Evolutionary conservation across 2,329 filamentous ascomycete species (phyloP), one percentile per base, ranked within the genome.

Genomic region (Cucurbitaria berberidis): DNA sequence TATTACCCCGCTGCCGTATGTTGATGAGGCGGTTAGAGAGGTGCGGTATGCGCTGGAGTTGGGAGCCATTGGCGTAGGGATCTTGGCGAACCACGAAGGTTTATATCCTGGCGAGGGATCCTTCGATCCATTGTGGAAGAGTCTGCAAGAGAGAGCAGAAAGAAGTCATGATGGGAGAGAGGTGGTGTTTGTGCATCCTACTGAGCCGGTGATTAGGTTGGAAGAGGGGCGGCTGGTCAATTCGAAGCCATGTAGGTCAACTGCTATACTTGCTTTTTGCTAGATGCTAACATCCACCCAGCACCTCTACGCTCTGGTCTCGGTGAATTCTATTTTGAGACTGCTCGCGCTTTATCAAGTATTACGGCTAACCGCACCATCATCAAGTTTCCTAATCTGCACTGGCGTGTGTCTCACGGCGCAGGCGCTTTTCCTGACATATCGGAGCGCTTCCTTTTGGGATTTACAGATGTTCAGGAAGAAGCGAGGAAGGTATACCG

Each of bases 311-410:
- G 71, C 5, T 69, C 70, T 3, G 72, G 72, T 11, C 56, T 74
- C 0, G 72, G 70, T 5, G 72, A 75, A 24, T 74, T 75, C 45
- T 75, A 75, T 55, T 75, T 74, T 42, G 72, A 75, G 45, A 75
- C 70, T 5, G 72, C 72, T 1, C 60, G 72, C 9, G 72, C 72
- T 16, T 63, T 75, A 24, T 73, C 68, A 1, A 69, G 65, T 26
- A 64, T 75, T 13, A 74, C 69, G 0, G 70, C 72, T 5, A 58
- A 57, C 8, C 49, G 54, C 7, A 68, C 70, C 0, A 64, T 74
- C 16, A 49, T 64, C 35, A 65, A 62, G 21, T 71, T 62, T 48
- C 70, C 69, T 0, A 61, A 63, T 16, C 48, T 75, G 1, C 70
- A 74, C 48, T 74, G 66, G 64, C 63, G 72, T 15, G 51, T 73